Evolutionary conservation across 2,329 filamentous ascomycete species (phyloP).

Genomic region (Beauveria australis): DNA sequence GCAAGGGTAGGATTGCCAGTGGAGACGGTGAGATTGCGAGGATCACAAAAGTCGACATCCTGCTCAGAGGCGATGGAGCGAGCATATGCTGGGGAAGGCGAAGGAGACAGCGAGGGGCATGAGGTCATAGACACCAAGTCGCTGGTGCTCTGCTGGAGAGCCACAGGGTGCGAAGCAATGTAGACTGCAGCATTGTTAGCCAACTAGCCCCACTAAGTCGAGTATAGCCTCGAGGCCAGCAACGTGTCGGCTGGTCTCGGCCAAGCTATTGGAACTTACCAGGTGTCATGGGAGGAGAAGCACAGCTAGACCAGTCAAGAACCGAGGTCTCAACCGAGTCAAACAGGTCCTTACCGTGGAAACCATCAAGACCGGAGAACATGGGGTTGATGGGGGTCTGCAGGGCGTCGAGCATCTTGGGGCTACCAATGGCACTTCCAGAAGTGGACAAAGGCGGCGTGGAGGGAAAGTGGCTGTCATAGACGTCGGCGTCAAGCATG

Average conservation of each 20-base stretch:
- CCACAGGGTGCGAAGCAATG: conserved; percentile 43
- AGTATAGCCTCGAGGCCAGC: not conserved
- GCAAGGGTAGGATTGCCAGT: conserved; percentile 39
- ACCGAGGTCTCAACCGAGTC: conserved; percentile 68
- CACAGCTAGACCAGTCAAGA: conserved; percentile 67
- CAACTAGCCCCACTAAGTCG: not conserved
- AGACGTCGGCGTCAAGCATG: conserved; percentile 69
- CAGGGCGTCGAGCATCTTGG: conserved; percentile 66
- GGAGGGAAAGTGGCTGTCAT: conserved; percentile 66
- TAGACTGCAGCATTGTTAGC: conserved; percentile 40
- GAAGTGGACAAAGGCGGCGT: conserved; percentile 82
- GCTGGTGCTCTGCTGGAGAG: conserved; percentile 55
- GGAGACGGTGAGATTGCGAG: conserved; percentile 74
- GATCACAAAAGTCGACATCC: conserved; percentile 83
- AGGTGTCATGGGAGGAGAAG: conserved; percentile 83
- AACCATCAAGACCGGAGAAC: conserved; percentile 64
- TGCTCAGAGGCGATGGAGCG: conserved; percentile 59
- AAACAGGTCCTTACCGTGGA: conserved; percentile 58
- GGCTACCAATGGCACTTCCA: conserved; percentile 79
- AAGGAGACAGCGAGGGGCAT: conserved; percentile 81
- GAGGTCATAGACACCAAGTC: conserved; percentile 68
- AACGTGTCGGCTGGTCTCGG: not conserved
- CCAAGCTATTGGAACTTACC: conserved; percentile 49
- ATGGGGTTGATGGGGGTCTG: conserved; percentile 76
- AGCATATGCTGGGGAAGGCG: conserved; percentile 65